A percentile compares a stretch with the other conserved stretches of the same genome.
Conservation (phyloP, 805 yeast species). For the Metschnikowia orientalis region DNA sequence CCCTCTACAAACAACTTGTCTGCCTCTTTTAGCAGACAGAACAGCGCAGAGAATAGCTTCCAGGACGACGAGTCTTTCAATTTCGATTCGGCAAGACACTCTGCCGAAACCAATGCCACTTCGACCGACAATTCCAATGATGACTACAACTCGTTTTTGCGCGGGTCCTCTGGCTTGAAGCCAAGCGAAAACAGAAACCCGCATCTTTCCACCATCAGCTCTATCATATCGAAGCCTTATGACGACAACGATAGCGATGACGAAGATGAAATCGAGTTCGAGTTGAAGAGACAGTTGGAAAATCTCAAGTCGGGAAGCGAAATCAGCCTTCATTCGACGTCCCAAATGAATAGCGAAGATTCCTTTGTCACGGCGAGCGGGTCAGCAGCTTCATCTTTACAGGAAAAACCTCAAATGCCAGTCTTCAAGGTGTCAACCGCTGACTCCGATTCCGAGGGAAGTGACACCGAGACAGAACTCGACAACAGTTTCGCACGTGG, state of each 20-base stretch:
- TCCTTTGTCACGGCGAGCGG: slow-evolving; percentile 10
- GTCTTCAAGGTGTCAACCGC: slow-evolving; percentile 6
- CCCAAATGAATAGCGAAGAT: slow-evolving; percentile 7
- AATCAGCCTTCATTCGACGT: slow-evolving; percentile 6
- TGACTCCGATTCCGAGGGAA: slow-evolving; percentile 1
- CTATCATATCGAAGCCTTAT: slow-evolving; percentile 36
- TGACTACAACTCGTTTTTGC: slow-evolving; percentile 25
- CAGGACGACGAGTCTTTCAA: slow-evolving; percentile 10
- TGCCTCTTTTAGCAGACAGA: slow-evolving; percentile 5
- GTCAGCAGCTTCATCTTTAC: neutral
- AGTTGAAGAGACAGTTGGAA: slow-evolving; percentile 36
- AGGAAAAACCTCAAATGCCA: slow-evolving; percentile 4
- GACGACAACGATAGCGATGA: slow-evolving; percentile 20
- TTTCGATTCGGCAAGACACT: slow-evolving; percentile 4
- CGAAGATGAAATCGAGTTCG: slow-evolving; percentile 33
- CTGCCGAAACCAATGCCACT: slow-evolving; percentile 10
- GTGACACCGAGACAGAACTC: slow-evolving; percentile 9
- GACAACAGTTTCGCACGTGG: slow-evolving; percentile 1
- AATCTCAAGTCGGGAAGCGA: slow-evolving; percentile 26
- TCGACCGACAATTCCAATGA: slow-evolving; percentile 14
- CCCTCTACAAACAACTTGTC: slow-evolving; percentile 11
- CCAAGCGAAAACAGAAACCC: slow-evolving; percentile 21
- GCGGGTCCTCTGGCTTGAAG: slow-evolving; percentile 8
- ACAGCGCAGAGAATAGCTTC: slow-evolving; percentile 4
- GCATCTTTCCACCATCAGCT: slow-evolving; percentile 39